Evolutionary conservation across 2,329 filamentous ascomycete genomes (phyloP).

Genomic region (Scedosporium apiospermum): DNA sequence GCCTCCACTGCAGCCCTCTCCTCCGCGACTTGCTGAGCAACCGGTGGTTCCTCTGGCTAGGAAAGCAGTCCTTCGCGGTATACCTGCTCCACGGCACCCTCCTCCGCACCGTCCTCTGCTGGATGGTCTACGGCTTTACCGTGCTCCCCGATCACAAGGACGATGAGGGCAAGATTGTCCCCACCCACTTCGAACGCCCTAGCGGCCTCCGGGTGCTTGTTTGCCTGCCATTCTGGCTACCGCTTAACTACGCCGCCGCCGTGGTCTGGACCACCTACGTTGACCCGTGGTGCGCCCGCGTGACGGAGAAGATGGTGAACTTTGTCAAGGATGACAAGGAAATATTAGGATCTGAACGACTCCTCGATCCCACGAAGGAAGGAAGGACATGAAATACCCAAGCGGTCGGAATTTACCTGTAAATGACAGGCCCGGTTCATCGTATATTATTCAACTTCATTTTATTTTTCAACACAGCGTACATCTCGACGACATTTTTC

Average conservation of each 20-base stretch:
- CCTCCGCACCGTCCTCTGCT: conserved; percentile 48
- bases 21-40: conserved; percentile 44
- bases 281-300: conserved; percentile 38
- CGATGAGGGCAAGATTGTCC: conserved; percentile 24
- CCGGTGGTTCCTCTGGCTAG: conserved; percentile 49
- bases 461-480: not conserved
- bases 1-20: conserved; percentile 40
- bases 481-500: not conserved
- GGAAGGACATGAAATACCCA: not conserved
- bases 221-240: conserved; percentile 33
- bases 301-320: conserved; percentile 28
- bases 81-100: conserved; percentile 55
- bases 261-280: conserved; percentile 43
- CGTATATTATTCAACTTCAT: not conserved
- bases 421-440: no score
- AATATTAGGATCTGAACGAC: no score
- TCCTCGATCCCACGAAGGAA: no score
- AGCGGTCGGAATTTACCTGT: no score
- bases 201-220: conserved; percentile 25
- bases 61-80: conserved; percentile 54
- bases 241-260: conserved; percentile 34
- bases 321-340: conserved; percentile 4
- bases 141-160: conserved; percentile 25
- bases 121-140: conserved; percentile 44
- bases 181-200: conserved; percentile 27